Evolutionary conservation across 371 early-diverging fungal genomes (phyloP).

Genomic region (Mortierella sp.): DNA sequence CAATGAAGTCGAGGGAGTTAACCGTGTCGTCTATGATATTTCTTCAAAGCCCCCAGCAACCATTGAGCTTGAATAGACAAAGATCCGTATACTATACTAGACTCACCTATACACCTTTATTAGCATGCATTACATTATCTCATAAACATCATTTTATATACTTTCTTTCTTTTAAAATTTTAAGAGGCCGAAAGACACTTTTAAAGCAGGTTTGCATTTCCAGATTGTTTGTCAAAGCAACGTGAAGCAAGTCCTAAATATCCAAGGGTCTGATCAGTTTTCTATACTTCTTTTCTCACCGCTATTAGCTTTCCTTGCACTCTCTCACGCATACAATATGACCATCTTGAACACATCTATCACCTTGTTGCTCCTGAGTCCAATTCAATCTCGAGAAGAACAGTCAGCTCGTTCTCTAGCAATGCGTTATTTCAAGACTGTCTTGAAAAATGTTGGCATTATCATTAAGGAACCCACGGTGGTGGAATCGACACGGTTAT

Average conservation of each 20-base stretch:
- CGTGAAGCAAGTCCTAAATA: background rate
- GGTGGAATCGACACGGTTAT: conserved; percentile 56
- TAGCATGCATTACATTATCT: conserved; percentile 1
- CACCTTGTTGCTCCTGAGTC: conserved; percentile 40
- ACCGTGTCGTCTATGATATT: conserved; percentile 97
- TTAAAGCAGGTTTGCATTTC: no score
- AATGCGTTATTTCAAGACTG: conserved; percentile 63
- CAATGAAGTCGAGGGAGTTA: conserved; percentile 98
- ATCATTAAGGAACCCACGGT: conserved; percentile 79
- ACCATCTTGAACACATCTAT: conserved; percentile 9
- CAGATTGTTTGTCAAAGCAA: background rate
- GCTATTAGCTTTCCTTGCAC: conserved; percentile 4
- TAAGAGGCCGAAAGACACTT: no score
- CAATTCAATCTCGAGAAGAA: conserved; percentile 29
- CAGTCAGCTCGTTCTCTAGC: conserved; percentile 69
- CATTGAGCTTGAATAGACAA: conserved; percentile 75
- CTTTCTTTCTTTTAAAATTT: background rate
- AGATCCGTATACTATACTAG: background rate
- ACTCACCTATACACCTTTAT: conserved; percentile 1
- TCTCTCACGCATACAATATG: background rate
- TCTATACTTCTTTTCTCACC: background rate
- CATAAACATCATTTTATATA: background rate
- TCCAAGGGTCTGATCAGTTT: background rate
- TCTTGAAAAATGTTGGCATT: conserved; percentile 73
- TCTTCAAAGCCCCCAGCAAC: conserved; percentile 96